phyloP scores from a whole-genome alignment of 1,284 basidiomycete genomes.

The Apiotrichum laibachii region DNA sequence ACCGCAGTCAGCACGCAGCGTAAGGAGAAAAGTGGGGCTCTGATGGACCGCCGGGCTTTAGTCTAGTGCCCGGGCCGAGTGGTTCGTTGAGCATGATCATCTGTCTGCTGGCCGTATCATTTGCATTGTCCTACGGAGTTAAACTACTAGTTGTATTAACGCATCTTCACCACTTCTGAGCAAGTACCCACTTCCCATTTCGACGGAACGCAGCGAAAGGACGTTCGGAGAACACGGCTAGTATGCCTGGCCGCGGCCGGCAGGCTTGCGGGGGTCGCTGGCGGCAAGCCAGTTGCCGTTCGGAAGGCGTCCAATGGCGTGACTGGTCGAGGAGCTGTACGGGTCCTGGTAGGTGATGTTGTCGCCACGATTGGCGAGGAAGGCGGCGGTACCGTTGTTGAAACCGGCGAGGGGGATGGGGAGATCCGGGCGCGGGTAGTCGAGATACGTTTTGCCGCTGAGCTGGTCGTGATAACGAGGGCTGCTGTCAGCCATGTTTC shows the following conservation, averaged over 20 bases:
- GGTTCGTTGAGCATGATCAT: too few species aligned
- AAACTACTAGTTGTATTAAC: too few species aligned
- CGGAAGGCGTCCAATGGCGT: slow-evolving; percentile 27
- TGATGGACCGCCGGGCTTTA: too few species aligned
- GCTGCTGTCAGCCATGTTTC: slow-evolving; percentile 11
- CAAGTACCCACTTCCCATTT: too few species aligned
- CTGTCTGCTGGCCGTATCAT: too few species aligned
- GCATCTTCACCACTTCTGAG: too few species aligned
- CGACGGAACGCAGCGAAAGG: too few species aligned
- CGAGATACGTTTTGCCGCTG: slow-evolving; percentile 41
- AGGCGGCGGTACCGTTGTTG: slow-evolving; percentile 45
- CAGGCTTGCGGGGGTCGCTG: slow-evolving; percentile 22
- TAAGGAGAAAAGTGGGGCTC: too few species aligned
- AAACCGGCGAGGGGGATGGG: slow-evolving; percentile 42
- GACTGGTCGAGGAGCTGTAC: slow-evolving; percentile 23
- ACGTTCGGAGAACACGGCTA: too few species aligned
- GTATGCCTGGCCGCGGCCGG: slow-evolving; percentile 13
- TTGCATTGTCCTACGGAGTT: too few species aligned
- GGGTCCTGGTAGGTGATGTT: slow-evolving; percentile 40
- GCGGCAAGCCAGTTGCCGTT: slow-evolving; percentile 28
- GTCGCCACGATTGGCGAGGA: slow-evolving; percentile 39
- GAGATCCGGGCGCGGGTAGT: slow-evolving; percentile 28
- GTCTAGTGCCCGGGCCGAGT: too few species aligned
- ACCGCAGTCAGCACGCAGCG: too few species aligned
- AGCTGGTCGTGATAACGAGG: slow-evolving; percentile 54